Percentiles rank a stretch among this genome's conserved stretches.
Evolutionary conservation across 192 early-diverging fungal species (phyloP).

Genomic region (Coemansia aciculifera): DNA sequence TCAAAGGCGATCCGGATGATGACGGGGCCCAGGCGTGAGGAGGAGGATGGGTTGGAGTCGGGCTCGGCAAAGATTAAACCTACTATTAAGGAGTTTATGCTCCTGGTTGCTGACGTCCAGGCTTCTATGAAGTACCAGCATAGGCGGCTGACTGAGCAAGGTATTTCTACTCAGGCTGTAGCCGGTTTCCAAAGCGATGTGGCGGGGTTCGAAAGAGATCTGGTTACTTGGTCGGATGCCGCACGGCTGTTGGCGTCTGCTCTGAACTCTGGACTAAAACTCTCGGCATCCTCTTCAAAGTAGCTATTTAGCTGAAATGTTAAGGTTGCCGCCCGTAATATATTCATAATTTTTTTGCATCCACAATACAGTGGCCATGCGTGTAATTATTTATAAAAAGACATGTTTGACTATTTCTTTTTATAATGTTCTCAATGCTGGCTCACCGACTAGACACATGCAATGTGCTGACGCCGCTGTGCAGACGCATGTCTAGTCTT

Average conservation of each 20-base stretch:
- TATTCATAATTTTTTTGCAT: not conserved
- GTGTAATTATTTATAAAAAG: not conserved
- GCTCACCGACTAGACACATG: not conserved
- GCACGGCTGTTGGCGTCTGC: conserved; percentile 32
- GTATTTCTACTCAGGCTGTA: conserved; percentile 22
- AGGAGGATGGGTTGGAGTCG: conserved; percentile 5
- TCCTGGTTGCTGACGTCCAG: conserved; percentile 32
- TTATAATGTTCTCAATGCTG: not conserved
- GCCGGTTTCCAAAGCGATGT: conserved; percentile 33
- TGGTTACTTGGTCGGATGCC: conserved; percentile 38
- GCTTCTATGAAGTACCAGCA: conserved; percentile 33
- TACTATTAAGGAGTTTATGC: conserved; percentile 39
- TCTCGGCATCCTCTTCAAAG: conserved; percentile 1
- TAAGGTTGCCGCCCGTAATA: not conserved
- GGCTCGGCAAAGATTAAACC: conserved; percentile 20
- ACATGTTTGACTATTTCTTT: not conserved
- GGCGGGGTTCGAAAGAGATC: conserved; percentile 41
- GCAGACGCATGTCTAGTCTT: not conserved
- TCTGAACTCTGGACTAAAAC: conserved; percentile 13
- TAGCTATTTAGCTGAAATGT: not conserved
- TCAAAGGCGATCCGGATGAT: conserved; percentile 36
- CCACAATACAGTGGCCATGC: not conserved
- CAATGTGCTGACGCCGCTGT: not conserved
- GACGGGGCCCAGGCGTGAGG: conserved; percentile 22
- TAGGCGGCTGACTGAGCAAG: conserved; percentile 16